Base-by-base conservation (phyloP, 768 basidiomycete genomes). In the Coprinopsis sp. region DNA sequence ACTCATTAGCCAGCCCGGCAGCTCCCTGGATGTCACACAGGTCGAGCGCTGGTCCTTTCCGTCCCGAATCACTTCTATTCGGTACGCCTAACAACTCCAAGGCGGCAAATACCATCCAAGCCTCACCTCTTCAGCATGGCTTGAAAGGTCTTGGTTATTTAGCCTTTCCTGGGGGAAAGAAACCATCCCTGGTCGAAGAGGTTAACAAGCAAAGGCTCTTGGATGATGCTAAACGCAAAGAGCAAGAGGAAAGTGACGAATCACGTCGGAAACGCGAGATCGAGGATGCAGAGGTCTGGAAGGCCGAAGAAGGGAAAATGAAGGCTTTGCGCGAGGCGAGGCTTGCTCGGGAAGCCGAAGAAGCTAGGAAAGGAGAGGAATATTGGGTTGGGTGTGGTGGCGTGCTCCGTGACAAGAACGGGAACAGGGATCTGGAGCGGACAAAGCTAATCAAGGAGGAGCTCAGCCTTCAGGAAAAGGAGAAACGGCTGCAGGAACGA, bases 381-480 rank as follows among this genome's bases (percentile, higher is more conserved):
- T 74, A 73, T 12, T 83, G 81, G 78, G 81, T 83, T 2, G 70
- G 76, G 8, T 72, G 69, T 8, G 81, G 81, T 21, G 79, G 80
- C 2, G 58, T 77, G 18, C 66, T 83, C 24, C 70, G 78, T 33
- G 76, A 79, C 54, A 63, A 63, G 28, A 51, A 64, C 10, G 79
- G 79, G 6, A 67, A 63, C 43, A 67, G 77, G 33, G 79, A 82
- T 56, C 62, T 60, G 53, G 66, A 54, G n/a, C 70, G 77, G 39
- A 82, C 78, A 2, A 66, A 72, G 48, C 60, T 58, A 10, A 67
- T 82, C 22, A 63, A 72, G 12, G 66, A 64, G 31, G 79, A 82
- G 50, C 58, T 82, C 16, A 61, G 60, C 28, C 33, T 73, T 36
- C 66, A 69, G 49, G 74, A 73, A 36, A 58, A 65, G 41, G 78